These are phyloP conservation scores for Saprolegnia diclina DNA, from an alignment of 352 stramenopile genomes.

Conservation along the genomic window DNA sequence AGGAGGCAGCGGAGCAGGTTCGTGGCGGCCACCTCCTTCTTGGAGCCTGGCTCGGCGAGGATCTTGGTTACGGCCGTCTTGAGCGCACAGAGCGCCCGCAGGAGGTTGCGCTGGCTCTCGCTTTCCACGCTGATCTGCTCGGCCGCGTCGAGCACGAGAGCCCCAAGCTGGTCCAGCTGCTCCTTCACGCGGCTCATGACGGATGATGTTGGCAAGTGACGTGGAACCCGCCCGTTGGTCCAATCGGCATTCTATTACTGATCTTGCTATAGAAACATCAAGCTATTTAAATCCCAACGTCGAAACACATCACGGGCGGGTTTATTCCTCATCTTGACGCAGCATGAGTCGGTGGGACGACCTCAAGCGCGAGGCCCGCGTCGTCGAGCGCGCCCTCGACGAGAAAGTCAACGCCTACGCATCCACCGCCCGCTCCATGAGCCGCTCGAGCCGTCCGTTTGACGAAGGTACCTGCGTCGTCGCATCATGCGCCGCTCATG, in stretches of 20 bases:
- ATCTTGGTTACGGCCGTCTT: conserved; percentile 1
- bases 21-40: conserved; percentile 10
- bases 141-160: conserved; percentile 16
- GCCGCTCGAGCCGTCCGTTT: conserved; percentile 37
- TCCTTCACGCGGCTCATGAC: conserved; percentile 21
- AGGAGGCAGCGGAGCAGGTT: conserved; percentile 9
- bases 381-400: conserved; percentile 69
- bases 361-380: conserved; percentile 54
- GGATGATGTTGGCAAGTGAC: neutral
- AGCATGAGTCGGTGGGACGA: conserved; percentile 52
- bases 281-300: neutral
- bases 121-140: neutral
- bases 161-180: conserved; percentile 12
- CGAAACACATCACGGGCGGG: neutral
- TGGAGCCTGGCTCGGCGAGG: neutral
- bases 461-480: conserved; percentile 50
- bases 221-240: neutral
- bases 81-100: conserved; percentile 14
- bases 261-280: neutral
- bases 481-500: neutral
- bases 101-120: conserved; percentile 5
- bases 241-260: neutral
- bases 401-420: conserved; percentile 76
- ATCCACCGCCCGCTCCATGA: conserved; percentile 45
- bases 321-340: neutral